phyloP scores from a whole-genome alignment of 257 asterid genomes.

The Eucommia ulmoides region DNA sequence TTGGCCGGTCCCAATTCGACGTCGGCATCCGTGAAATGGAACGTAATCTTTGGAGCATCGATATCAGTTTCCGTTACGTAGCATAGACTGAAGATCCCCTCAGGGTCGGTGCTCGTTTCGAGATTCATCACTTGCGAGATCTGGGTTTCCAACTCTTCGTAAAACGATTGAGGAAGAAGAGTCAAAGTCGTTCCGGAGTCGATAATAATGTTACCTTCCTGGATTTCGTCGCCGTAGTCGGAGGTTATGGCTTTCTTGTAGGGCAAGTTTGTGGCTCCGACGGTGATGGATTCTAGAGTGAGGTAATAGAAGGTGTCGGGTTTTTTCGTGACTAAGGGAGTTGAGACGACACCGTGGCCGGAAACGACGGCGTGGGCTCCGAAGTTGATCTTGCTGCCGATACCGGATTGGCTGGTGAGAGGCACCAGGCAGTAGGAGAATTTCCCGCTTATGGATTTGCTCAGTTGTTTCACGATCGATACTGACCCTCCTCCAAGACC shows the following conservation, averaged over 20 bases:
- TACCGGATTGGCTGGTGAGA: neutral
- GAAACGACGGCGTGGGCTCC: conserved; percentile 28
- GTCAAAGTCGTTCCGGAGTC: conserved; percentile 56
- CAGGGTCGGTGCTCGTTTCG: conserved; percentile 14
- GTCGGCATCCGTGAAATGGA: conserved; percentile 49
- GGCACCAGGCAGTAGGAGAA: conserved; percentile 67
- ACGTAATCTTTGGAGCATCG: conserved; percentile 20
- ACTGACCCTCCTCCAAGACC: neutral
- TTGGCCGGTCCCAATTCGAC: conserved; percentile 27
- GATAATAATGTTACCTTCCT: conserved; percentile 37
- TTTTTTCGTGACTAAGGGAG: conserved; percentile 22
- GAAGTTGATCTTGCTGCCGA: conserved; percentile 34
- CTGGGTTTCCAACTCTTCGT: conserved; percentile 3
- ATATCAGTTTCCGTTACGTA: conserved; percentile 2
- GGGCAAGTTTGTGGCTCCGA: conserved; percentile 18
- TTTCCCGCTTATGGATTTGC: conserved; percentile 22
- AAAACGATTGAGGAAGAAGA: conserved; percentile 22
- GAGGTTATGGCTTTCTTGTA: neutral
- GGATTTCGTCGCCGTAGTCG: neutral
- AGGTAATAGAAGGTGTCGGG: conserved; percentile 27
- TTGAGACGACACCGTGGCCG: conserved; percentile 27
- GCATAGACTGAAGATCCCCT: conserved; percentile 23
- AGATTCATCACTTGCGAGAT: conserved; percentile 8
- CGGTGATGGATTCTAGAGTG: conserved; percentile 35
- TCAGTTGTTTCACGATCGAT: conserved; percentile 6